These are phyloP conservation scores for Bipolaris gigantea DNA, from an alignment of 2,329 filamentous ascomycete genomes.

Conservation along the genomic window DNA sequence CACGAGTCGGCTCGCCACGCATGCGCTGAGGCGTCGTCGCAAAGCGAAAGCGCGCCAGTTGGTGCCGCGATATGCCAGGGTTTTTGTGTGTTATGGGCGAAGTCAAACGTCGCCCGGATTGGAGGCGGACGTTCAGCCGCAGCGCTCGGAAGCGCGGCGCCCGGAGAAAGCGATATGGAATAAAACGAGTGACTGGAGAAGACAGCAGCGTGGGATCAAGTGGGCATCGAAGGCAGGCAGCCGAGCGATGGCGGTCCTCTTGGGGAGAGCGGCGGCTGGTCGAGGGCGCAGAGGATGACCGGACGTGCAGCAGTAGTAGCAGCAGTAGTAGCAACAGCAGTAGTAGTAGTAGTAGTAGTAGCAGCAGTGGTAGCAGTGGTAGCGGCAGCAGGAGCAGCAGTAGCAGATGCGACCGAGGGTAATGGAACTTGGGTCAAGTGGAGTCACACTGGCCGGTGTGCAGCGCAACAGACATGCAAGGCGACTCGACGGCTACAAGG, in stretches of 20 bases:
- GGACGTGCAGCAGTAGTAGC: neutral
- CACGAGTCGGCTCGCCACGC: neutral
- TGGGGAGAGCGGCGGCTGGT: neutral
- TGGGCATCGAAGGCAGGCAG: constrained; percentile 12
- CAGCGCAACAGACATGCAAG: constrained; percentile 14
- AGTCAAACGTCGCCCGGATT: constrained; percentile 20
- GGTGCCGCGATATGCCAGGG: constrained; percentile 13
- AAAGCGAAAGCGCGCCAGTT: constrained; percentile 18
- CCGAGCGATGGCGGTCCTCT: constrained; percentile 6
- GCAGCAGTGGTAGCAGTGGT: neutral
- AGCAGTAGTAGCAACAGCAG: neutral
- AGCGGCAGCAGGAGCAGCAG: neutral
- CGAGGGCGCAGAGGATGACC: constrained; percentile 1
- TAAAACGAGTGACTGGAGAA: constrained; percentile 13
- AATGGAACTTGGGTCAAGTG: constrained; percentile 9
- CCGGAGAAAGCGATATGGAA: constrained; percentile 10
- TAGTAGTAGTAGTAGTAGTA: neutral
- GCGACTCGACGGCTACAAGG: constrained; percentile 13
- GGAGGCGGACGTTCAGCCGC: constrained; percentile 18
- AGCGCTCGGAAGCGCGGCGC: constrained; percentile 21
- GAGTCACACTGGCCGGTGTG: constrained; percentile 13
- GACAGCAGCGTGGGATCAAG: constrained; percentile 5
- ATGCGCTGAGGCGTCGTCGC: constrained; percentile 13
- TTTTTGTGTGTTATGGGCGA: constrained; percentile 15
- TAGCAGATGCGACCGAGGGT: constrained; percentile 8